phyloP scores from a whole-genome alignment of 2,329 filamentous ascomycete species.

The Thielaviopsis ethacetica region DNA sequence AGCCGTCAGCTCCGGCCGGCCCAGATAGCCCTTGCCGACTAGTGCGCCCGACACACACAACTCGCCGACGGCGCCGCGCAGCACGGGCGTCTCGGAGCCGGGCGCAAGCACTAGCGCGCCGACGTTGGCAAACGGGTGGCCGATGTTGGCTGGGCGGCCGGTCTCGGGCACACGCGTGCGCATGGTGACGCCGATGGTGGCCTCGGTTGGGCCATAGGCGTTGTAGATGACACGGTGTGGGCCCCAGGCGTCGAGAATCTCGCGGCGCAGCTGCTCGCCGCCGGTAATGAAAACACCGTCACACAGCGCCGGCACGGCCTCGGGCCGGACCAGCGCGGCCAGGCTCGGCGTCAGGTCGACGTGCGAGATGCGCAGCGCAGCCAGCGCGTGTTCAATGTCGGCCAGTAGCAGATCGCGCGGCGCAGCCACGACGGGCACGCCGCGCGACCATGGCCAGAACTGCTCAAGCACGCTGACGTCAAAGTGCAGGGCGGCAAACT shows the following conservation, averaged over 20 bases:
- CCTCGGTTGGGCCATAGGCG: constrained; percentile 81
- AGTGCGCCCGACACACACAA: constrained; percentile 76
- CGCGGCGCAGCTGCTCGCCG: constrained; percentile 73
- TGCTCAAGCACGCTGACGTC: constrained; percentile 88
- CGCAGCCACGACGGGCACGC: constrained; percentile 68
- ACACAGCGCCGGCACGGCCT: constrained; percentile 65
- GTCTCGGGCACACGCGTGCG: constrained; percentile 63
- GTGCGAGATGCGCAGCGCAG: constrained; percentile 61
- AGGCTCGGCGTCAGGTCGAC: constrained; percentile 84
- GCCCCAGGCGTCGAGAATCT: constrained; percentile 79
- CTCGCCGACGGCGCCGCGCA: constrained; percentile 69
- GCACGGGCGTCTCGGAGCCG: constrained; percentile 51
- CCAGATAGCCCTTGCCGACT: constrained; percentile 80
- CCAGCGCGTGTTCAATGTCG: constrained; percentile 60
- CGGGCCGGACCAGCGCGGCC: constrained; percentile 59
- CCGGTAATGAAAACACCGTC: constrained; percentile 85
- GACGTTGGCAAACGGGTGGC: constrained; percentile 72
- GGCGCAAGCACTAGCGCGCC: constrained; percentile 64
- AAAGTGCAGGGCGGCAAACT: constrained; percentile 90
- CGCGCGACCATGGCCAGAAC: constrained; percentile 90
- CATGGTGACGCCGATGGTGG: constrained; percentile 85
- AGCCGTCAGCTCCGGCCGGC: constrained; percentile 57
- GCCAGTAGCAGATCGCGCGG: constrained; percentile 74
- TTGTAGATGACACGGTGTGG: constrained; percentile 71
- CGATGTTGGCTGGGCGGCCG: constrained; percentile 77